Base-by-base conservation (phyloP, 257 asterid species). In the Solanum corneliomulleri region DNA sequence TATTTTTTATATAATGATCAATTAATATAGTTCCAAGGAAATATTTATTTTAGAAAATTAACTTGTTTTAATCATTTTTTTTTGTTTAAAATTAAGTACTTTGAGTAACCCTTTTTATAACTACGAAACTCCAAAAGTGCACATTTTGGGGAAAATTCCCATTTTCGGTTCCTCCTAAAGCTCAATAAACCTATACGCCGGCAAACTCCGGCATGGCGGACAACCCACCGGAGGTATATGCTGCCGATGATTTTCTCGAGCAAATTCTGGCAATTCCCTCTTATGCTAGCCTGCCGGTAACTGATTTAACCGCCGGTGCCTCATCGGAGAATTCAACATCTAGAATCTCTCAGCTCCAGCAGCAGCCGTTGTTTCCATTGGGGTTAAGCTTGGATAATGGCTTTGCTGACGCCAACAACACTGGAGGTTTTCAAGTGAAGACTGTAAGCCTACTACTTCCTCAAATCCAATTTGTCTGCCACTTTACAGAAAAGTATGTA, bases 161-260 rank as follows among this genome's bases (percentile, higher is more conserved):
- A 27, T 66, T 66, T 66, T 13, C 74, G 5, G 18, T 66, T 66
- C 74, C 42, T 15, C 23, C 15, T 31, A 3, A 69, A 31, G n/a
- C 76, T 31, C 42, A 16, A 69, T 31, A 7, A 69, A 69, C 12
- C 39, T 8, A 15, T 2, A 68, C 39, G 3, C 39, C 75, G 39
- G 41, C 41, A 1, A 13, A 14, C 23, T 37, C 93, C 86, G 88
- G 77, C 86, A 93, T 93, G 97, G 88, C 95, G 69, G 47, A 84
- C 5, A 91, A 93, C 68, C 92, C 92, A 27, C 93, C 93, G 64
- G 97, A 93, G 77, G 92, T 91, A 9, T 93, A 91, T 92, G 66
- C 93, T 12, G 37, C 92, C 33, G 96, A 92, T 77, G 95, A 93
- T 86, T 95, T 95, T 93, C 93, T 95, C 82, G 98, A 95, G 90